Percentiles rank a stretch among this genome's conserved stretches.
Evolutionary conservation across 2,329 filamentous ascomycete species (phyloP).

Genomic region (Diaporthe longicolla): DNA sequence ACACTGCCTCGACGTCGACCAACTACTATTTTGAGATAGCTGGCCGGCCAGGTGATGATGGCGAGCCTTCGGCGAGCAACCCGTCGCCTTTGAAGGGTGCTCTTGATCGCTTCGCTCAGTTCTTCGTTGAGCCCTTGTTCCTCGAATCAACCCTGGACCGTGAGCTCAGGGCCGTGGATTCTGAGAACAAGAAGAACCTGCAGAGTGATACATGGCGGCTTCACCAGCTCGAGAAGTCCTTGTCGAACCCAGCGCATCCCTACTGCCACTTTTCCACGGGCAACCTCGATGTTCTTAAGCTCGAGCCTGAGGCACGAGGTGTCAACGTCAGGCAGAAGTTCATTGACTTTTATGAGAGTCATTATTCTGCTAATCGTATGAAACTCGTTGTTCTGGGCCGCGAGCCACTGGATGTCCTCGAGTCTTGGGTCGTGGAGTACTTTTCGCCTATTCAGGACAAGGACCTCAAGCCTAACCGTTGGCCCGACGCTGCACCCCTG

Average conservation of each 20-base stretch:
- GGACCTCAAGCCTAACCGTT: conserved; percentile 74
- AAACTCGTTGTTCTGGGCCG: conserved; percentile 89
- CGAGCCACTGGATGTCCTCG: conserved; percentile 84
- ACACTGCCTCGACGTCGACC: conserved; percentile 92
- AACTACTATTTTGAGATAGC: conserved; percentile 99
- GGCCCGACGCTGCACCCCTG: conserved; percentile 67
- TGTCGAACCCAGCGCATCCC: conserved; percentile 90
- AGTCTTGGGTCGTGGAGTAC: conserved; percentile 86
- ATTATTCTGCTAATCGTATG: conserved; percentile 95
- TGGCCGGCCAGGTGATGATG: conserved; percentile 77
- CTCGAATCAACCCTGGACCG: conserved; percentile 87
- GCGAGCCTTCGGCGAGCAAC: conserved; percentile 68
- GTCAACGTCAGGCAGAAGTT: conserved; percentile 92
- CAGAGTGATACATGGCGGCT: conserved; percentile 92
- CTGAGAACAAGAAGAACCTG: conserved; percentile 97
- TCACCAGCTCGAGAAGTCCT: conserved; percentile 87
- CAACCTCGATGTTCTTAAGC: conserved; percentile 88
- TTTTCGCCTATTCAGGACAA: conserved; percentile 89
- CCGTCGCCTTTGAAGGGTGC: conserved; percentile 80
- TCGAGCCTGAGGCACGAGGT: conserved; percentile 81
- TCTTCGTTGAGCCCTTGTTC: conserved; percentile 92
- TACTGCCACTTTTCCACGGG: conserved; percentile 94
- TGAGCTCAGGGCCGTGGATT: conserved; percentile 90
- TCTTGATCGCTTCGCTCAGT: conserved; percentile 92
- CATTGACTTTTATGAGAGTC: conserved; percentile 89